A percentile compares a stretch with the other conserved stretches of the same genome.
Conservation (phyloP, 2,329 filamentous ascomycete species). For the Cercospora sp. region DNA sequence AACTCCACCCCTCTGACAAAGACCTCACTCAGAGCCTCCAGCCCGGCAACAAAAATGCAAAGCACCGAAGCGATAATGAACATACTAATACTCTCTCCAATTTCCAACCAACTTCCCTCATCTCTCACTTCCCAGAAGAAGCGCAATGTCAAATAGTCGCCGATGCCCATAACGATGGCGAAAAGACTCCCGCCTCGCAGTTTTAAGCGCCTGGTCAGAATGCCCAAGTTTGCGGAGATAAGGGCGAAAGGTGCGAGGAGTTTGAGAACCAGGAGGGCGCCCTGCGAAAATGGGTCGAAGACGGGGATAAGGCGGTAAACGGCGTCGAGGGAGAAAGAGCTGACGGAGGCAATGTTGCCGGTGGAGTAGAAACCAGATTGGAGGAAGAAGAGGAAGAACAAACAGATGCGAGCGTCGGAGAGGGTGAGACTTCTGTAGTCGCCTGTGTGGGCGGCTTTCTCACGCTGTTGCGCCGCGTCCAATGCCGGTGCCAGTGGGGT, state of each 20-base stretch:
- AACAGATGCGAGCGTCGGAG: constrained; percentile 80
- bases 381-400: constrained; percentile 93
- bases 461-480: constrained; percentile 39
- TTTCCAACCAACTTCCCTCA: constrained; percentile 95
- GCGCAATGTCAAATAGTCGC: constrained; percentile 86
- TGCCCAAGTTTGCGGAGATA: constrained; percentile 89
- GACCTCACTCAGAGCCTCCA: constrained; percentile 82
- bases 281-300: constrained; percentile 92
- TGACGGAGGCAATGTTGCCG: constrained; percentile 91
- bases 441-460: constrained; percentile 37
- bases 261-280: constrained; percentile 82
- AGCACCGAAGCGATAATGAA: constrained; percentile 89
- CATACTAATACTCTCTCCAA: constrained; percentile 93
- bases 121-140: constrained; percentile 99
- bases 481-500: constrained; percentile 41
- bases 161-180: constrained; percentile 90
- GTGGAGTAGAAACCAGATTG: constrained; percentile 97
- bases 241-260: constrained; percentile 90
- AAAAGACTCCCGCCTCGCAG: constrained; percentile 88
- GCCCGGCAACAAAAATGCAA: constrained; percentile 83
- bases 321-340: constrained; percentile 88
- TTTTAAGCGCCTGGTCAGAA: constrained; percentile 80
- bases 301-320: constrained; percentile 84
- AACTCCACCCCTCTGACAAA: constrained; percentile 81
- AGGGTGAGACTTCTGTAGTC: constrained; percentile 70